These are phyloP conservation scores for Colletotrichum plurivorum DNA, from an alignment of 2,329 filamentous ascomycete genomes.

Conservation along the genomic window DNA sequence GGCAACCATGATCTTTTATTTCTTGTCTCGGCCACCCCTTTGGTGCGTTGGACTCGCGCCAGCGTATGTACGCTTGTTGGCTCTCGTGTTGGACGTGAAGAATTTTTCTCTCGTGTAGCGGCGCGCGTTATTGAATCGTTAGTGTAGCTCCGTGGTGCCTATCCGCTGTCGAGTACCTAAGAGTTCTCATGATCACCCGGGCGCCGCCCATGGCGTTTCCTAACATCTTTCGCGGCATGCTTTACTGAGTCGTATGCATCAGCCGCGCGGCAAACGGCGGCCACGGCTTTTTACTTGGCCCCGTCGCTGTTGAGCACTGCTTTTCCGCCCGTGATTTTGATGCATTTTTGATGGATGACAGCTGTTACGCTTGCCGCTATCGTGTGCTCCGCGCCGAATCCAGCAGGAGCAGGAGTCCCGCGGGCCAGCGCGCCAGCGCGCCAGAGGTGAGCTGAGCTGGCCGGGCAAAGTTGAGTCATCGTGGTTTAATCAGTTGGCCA, in stretches of 20 bases:
- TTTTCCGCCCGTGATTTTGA: too few relatives aligned
- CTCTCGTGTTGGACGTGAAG: slow-evolving; percentile 2
- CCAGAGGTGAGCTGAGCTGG: not conserved
- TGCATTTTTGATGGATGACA: too few relatives aligned
- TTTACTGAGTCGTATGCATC: slow-evolving; percentile 20
- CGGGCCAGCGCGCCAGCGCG: too few relatives aligned
- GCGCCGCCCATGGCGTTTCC: slow-evolving; percentile 4
- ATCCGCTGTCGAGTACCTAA: not conserved
- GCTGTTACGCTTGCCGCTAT: too few relatives aligned
- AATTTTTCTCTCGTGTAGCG: slow-evolving; percentile 12
- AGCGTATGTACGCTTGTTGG: not conserved
- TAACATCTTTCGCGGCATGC: slow-evolving; percentile 10
- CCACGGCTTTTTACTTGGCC: slow-evolving; percentile 2
- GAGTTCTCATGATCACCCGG: not conserved
- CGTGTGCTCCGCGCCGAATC: too few relatives aligned
- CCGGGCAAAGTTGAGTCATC: slow-evolving; percentile 34
- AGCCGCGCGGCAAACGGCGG: slow-evolving; percentile 32
- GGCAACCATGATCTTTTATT: not conserved
- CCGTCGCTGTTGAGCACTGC: not conserved
- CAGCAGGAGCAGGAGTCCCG: too few relatives aligned
- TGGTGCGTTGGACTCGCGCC: slow-evolving; percentile 21
- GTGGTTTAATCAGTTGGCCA: slow-evolving; percentile 2
- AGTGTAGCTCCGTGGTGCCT: not conserved
- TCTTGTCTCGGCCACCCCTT: slow-evolving; percentile 34
- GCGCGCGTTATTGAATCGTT: not conserved